Conservation (phyloP, 2,329 filamentous ascomycete genomes). For the Ophiostoma sp. region DNA sequence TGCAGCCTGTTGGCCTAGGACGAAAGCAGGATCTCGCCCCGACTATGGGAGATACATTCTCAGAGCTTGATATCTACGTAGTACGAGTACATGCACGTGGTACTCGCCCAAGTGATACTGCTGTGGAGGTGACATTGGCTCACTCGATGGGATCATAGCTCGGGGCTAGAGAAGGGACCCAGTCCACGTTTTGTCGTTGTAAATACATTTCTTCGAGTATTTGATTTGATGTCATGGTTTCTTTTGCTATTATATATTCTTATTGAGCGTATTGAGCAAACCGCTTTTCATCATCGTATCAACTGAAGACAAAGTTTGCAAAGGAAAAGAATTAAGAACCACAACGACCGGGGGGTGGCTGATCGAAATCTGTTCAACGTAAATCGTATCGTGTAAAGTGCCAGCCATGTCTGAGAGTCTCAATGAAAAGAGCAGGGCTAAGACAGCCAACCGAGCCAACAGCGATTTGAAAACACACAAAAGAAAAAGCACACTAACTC, state of each 20-base stretch:
- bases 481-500: neutral
- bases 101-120: neutral
- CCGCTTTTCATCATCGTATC: neutral
- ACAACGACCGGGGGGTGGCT: neutral
- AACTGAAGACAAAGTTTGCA: neutral
- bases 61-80: neutral
- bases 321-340: neutral
- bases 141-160: neutral
- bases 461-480: neutral
- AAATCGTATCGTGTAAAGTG: neutral
- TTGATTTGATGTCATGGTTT: neutral
- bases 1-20: neutral
- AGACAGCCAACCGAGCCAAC: neutral
- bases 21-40: neutral
- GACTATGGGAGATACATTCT: neutral
- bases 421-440: neutral
- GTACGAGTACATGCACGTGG: neutral
- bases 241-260: neutral
- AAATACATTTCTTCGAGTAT: neutral
- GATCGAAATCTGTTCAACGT: neutral
- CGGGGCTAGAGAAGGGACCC: neutral
- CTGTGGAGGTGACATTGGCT: neutral
- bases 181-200: neutral
- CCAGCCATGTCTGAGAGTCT: neutral
- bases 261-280: neutral